These are phyloP conservation scores for Calonectria honghensis DNA, from an alignment of 2,329 filamentous ascomycete species.

Conservation along the genomic window DNA sequence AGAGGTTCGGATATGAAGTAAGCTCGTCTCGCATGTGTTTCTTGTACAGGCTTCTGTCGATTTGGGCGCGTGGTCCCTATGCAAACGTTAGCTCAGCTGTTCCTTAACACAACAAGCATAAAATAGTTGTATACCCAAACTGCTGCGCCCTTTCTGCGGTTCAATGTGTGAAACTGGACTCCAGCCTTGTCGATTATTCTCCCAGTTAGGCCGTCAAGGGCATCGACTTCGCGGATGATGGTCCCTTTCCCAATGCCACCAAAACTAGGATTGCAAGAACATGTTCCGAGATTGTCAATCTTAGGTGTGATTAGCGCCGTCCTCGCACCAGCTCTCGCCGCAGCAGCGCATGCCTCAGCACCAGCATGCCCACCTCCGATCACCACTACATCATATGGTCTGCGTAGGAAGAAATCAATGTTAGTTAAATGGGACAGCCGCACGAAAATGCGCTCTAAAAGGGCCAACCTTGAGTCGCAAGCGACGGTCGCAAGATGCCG, in stretches of 20 bases:
- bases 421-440: slow-evolving; percentile 32
- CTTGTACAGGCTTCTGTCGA: slow-evolving; percentile 92
- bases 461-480: slow-evolving; percentile 55
- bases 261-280: slow-evolving; percentile 97
- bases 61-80: slow-evolving; percentile 92
- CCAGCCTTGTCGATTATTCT: slow-evolving; percentile 94
- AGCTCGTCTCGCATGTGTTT: slow-evolving; percentile 94
- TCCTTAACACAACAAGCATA: neutral
- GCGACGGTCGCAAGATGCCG: slow-evolving; percentile 58
- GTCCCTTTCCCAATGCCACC: slow-evolving; percentile 99
- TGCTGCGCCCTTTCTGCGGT: slow-evolving; percentile 91
- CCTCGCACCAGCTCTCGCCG: slow-evolving; percentile 89
- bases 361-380: slow-evolving; percentile 98
- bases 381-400: slow-evolving; percentile 92
- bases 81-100: slow-evolving; percentile 27
- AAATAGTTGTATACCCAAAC: slow-evolving; percentile 79
- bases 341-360: slow-evolving; percentile 93
- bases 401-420: slow-evolving; percentile 57
- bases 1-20: slow-evolving; percentile 83
- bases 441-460: neutral
- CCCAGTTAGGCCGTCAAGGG: slow-evolving; percentile 91
- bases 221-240: slow-evolving; percentile 96
- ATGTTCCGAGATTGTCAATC: slow-evolving; percentile 91
- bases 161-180: slow-evolving; percentile 94
- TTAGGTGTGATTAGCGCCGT: slow-evolving; percentile 94